Evolutionary conservation across 228 moss, liverwort and hornwort genomes (phyloP), one percentile per base, ranked within the genome.

Genomic region (Sphagnum fallax): DNA sequence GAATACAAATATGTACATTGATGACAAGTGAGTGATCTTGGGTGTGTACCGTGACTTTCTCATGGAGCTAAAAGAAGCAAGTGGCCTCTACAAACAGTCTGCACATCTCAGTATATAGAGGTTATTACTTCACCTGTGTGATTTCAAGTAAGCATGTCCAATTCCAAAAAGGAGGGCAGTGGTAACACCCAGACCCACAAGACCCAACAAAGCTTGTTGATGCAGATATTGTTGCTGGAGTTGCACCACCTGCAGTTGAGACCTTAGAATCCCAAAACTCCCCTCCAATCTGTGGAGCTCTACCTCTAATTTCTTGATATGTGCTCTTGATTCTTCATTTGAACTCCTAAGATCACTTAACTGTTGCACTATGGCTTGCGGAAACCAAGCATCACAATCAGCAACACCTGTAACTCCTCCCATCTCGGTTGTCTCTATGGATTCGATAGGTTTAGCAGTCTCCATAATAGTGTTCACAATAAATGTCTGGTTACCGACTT

Each of bases 401-500:
- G 62, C 68, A 48, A 71, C 85, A 32, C 85, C 85, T 63, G 69
- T 76, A 32, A 32, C 32, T 63, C 67, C 78, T 64, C 77, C 79
- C 68, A 76, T 83, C 5, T 5, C 65, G 50, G 76, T 79, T 69
- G 79, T 61, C 10, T 74, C 51, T 4, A 63, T 71, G 67, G 74
- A 79, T 53, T 66, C 74, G 64, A 62, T 53, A 69, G n/a, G 69
- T 9, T 69, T 52, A 55, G 67, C 47, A 10, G 77, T 66, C 8
- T 72, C 79, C 15, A 64, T 80, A 73, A 79, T 79, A 53, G 75
- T 78, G 65, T 80, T 79, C 71, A 79, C 83, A 73, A 74, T 72
- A 55, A 83, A 80, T 68, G 79, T 79, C 51, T 76, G 79, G 74
- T 75, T 76, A 61, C 79, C 79, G 49, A 79, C 79, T 49, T 83